A percentile compares a stretch with the other conserved stretches of the same genome.
phyloP scores from a whole-genome alignment of 306 rosid species.

The Phaseolus lunatus region DNA sequence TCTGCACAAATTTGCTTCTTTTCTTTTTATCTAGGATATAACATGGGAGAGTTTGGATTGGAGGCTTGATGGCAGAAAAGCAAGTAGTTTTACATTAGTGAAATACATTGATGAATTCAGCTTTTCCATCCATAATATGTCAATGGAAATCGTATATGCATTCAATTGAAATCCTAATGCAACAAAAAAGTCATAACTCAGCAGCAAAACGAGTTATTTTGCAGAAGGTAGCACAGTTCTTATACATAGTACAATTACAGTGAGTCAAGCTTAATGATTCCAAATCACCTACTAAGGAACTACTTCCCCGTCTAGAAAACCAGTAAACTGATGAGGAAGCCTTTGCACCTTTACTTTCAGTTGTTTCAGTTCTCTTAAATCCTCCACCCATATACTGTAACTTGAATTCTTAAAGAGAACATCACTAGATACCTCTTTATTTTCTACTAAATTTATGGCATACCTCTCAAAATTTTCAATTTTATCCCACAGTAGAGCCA shows the following conservation, averaged over 20 bases:
- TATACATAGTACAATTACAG: constrained; percentile 23
- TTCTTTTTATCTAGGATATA: no score
- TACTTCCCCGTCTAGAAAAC: constrained; percentile 49
- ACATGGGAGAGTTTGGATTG: no score
- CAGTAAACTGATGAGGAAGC: constrained; percentile 45
- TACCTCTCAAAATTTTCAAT: constrained; percentile 65
- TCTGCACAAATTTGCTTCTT: no score
- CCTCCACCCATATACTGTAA: constrained; percentile 65
- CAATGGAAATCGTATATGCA: no score
- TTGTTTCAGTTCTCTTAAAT: constrained; percentile 55
- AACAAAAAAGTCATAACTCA: constrained; percentile 17
- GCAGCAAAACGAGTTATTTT: constrained; percentile 43
- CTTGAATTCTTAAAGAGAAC: constrained; percentile 79
- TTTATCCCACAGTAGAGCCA: constrained; percentile 51
- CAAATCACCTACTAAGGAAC: constrained; percentile 46
- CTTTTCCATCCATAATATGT: no score
- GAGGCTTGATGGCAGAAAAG: no score
- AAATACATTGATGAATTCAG: no score
- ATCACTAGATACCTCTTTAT: constrained; percentile 76
- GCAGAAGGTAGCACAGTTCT: constrained; percentile 31
- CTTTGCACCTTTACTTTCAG: constrained; percentile 50
- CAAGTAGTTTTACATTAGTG: no score
- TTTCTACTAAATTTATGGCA: constrained; percentile 57
- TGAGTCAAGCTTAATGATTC: constrained; percentile 34
- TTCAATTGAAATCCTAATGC: background rate